Conservation (phyloP, 352 stramenopile species). For the Globisporangium emineosum region DNA sequence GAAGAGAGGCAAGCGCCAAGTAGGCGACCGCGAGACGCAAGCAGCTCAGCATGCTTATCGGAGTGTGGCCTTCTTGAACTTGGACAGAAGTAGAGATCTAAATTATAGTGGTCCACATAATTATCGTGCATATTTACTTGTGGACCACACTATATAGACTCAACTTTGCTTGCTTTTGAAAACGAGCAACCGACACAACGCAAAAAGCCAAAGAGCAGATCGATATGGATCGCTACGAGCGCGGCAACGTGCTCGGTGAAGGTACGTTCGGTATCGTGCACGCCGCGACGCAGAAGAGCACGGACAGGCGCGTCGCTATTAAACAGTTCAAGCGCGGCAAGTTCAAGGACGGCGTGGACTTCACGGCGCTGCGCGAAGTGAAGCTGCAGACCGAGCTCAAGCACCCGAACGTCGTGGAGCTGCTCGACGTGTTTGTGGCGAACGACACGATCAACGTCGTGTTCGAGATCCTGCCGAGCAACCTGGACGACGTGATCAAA, state of each 20-base stretch:
- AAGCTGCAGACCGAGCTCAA: constrained; percentile 87
- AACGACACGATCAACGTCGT: constrained; percentile 90
- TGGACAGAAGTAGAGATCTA: not conserved
- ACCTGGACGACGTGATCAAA: constrained; percentile 88
- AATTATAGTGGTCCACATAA: not conserved
- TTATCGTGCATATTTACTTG: not conserved
- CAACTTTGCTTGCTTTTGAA: not conserved
- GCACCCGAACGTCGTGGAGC: constrained; percentile 80
- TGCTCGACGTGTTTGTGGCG: constrained; percentile 85
- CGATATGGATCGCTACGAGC: constrained; percentile 78
- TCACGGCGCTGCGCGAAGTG: constrained; percentile 87
- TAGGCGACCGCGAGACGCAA: not conserved
- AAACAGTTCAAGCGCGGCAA: constrained; percentile 90
- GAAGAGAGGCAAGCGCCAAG: not conserved
- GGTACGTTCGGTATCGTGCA: constrained; percentile 89
- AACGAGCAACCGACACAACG: not conserved
- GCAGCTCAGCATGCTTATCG: not conserved
- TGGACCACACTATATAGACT: constrained; percentile 2
- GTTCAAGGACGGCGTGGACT: constrained; percentile 88
- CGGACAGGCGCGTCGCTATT: constrained; percentile 68
- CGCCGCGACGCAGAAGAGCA: constrained; percentile 72
- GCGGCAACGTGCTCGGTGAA: constrained; percentile 72
- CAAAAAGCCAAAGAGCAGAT: not conserved
- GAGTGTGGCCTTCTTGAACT: not conserved
- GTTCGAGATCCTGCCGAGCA: constrained; percentile 85